phyloP scores from a whole-genome alignment of 2,329 filamentous ascomycete genomes.

The Colletotrichum godetiae region DNA sequence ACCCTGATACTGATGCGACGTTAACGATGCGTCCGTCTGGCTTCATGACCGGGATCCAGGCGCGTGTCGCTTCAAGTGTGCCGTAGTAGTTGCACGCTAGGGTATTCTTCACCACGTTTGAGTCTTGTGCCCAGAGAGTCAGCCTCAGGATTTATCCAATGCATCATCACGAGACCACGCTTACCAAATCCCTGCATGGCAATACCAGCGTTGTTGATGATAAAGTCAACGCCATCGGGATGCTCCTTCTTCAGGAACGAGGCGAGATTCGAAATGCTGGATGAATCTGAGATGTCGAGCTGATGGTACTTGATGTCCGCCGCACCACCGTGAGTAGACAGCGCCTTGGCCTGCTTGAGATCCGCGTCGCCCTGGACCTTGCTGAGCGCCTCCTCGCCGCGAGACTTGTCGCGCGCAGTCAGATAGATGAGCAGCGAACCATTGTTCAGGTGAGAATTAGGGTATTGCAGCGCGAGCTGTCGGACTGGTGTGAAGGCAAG shows the following conservation, averaged over 20 bases:
- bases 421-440: constrained; percentile 64
- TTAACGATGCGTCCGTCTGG: constrained; percentile 59
- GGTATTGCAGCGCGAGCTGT: constrained; percentile 64
- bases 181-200: constrained; percentile 57
- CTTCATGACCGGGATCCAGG: constrained; percentile 58
- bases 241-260: constrained; percentile 55
- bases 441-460: constrained; percentile 57
- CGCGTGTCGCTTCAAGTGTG: constrained; percentile 56
- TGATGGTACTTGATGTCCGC: constrained; percentile 58
- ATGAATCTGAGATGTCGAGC: constrained; percentile 58
- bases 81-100: constrained; percentile 64
- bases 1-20: constrained; percentile 56
- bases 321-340: constrained; percentile 51
- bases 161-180: constrained; percentile 42
- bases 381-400: constrained; percentile 59
- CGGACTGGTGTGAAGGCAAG: constrained; percentile 50
- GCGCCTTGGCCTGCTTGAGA: constrained; percentile 57
- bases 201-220: constrained; percentile 66
- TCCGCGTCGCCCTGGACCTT: constrained; percentile 54
- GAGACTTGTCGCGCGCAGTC: constrained; percentile 58
- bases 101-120: constrained; percentile 59
- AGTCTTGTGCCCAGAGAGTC: background rate
- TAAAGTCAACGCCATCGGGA: constrained; percentile 60
- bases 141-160: background rate
- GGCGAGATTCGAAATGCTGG: constrained; percentile 56